Evolutionary conservation across 345 rosid species (phyloP), one percentile per base, ranked within the genome.

Genomic region (Gossypium raimondii): DNA sequence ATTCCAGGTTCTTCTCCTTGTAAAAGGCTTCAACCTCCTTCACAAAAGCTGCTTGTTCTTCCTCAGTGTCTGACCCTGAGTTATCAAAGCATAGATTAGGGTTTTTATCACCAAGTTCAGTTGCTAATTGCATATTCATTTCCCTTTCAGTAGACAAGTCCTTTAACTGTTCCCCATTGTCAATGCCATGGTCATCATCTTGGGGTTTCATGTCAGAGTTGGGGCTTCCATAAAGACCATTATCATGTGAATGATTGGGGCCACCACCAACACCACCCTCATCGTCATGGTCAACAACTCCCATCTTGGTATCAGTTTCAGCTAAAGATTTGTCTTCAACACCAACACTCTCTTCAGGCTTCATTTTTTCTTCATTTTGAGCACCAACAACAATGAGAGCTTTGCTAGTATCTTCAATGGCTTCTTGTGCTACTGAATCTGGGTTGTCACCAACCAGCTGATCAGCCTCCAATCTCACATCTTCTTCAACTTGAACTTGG

Each of bases 1-100:
- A 88, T 48, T 89, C 92, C 18, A 86, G 55, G 75, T 24, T 63
- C 67, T 81, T 81, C 67, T 86, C 89, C 83, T 76, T 81, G 64
- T 80, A 79, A 67, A 87, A 88, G 72, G 72, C 76, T 75, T 86
- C 90, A 57, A 90, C 90, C 78, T 88, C 88, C 75, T 78, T 84
- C 74, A 82, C 78, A 82, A 89, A 89, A 52, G 86, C 81, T 18
- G 72, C 83, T 74, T 84, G 84, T 76, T 90, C 89, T 73, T 86
- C 90, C 56, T 82, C 89, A 11, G 88, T 83, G 27, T 48, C 77
- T 9, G 64, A 53, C 43, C 94, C 94, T 0, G 89, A 80, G 66
- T 86, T 89, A 61, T 86, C 82, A 76, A 82, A 81, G 13, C 82
- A 72, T 47, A 64, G 70, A 73, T 64, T 75, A 24, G 61, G 65